Conservation (phyloP, 2,329 filamentous ascomycete species). For the Dothistroma septosporum region DNA sequence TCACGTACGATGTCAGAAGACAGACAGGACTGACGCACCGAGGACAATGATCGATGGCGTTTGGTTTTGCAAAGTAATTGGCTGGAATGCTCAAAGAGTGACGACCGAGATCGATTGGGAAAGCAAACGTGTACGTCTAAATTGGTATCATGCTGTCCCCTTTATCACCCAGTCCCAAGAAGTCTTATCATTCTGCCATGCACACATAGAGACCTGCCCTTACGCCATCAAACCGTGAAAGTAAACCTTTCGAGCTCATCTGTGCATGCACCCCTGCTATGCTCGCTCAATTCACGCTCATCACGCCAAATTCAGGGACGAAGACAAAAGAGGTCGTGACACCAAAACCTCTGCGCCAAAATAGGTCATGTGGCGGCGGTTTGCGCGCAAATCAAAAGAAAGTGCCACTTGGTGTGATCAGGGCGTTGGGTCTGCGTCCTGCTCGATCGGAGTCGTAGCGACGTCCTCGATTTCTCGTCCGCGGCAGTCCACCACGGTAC, state of each 20-base stretch:
- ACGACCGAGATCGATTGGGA: no score
- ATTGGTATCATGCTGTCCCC: slow-evolving; percentile 1
- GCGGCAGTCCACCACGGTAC: slow-evolving; percentile 56
- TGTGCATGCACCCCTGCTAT: neutral
- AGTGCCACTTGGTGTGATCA: neutral
- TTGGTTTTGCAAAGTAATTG: neutral
- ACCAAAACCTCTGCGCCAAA: neutral
- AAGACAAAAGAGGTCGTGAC: neutral
- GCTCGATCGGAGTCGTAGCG: slow-evolving; percentile 14
- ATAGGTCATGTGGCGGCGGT: neutral
- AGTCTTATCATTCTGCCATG: slow-evolving; percentile 1
- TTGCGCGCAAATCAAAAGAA: neutral
- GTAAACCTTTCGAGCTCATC: neutral
- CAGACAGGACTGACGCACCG: no score
- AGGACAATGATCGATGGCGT: no score
- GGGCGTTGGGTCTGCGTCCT: neutral
- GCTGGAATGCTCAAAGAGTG: no score
- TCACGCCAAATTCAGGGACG: neutral
- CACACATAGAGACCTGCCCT: neutral
- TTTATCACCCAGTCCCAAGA: no score
- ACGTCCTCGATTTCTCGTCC: slow-evolving; percentile 35
- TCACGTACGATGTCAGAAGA: no score
- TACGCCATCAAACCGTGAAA: neutral
- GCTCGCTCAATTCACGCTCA: neutral
- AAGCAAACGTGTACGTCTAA: neutral